These are phyloP conservation scores for Fusarium coffeatum DNA, from an alignment of 2,329 filamentous ascomycete genomes.

Conservation along the genomic window DNA sequence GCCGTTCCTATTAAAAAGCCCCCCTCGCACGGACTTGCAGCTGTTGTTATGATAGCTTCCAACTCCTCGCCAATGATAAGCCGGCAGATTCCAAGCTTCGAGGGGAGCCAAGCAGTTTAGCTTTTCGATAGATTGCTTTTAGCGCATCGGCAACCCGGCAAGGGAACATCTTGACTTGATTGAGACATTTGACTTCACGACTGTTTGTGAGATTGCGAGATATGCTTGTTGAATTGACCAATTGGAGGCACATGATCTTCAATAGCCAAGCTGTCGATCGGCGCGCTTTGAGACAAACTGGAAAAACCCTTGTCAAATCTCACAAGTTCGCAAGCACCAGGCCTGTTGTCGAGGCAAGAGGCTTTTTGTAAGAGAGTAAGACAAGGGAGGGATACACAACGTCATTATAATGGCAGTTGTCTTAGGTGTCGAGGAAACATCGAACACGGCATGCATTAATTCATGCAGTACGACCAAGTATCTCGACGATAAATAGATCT, in stretches of 20 bases:
- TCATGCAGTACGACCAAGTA: neutral
- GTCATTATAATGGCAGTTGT: neutral
- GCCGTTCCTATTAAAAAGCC: no score
- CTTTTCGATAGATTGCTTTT: neutral
- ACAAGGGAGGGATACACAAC: neutral
- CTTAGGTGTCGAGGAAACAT: neutral
- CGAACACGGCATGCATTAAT: neutral
- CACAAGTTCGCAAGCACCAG: no score
- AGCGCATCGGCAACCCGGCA: neutral
- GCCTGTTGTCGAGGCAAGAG: neutral
- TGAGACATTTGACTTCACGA: neutral
- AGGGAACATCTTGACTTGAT: neutral
- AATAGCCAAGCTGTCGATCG: neutral
- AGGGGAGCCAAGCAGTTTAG: neutral
- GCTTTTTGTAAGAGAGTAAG: neutral
- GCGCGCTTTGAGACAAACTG: neutral
- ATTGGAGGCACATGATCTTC: neutral
- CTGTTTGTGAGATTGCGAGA: no score
- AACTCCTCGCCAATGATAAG: neutral
- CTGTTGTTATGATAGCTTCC: neutral
- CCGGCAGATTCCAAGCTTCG: neutral
- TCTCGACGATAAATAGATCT: rapidly evolving
- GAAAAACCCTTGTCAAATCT: neutral
- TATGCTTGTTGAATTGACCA: neutral
- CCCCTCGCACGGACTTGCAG: neutral